These are phyloP conservation scores for Hericium erinaceus DNA, from an alignment of 768 basidiomycete species.

Conservation along the genomic window DNA sequence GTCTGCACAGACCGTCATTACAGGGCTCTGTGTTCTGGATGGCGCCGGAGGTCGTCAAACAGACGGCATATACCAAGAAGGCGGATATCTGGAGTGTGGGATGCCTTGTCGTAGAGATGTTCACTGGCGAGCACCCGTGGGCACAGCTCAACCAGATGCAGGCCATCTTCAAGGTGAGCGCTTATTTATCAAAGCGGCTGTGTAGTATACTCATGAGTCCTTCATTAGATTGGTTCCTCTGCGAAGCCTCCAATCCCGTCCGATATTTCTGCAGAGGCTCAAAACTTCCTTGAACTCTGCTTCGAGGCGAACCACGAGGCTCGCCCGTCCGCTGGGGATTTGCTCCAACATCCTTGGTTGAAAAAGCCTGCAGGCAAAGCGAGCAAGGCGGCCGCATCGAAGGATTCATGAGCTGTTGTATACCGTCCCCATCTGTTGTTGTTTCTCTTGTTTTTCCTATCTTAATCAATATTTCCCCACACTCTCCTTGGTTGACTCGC, in stretches of 20 bases:
- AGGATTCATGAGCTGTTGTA: not conserved
- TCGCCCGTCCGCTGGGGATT: constrained; percentile 69
- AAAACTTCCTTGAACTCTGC: constrained; percentile 76
- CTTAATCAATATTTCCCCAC: not conserved
- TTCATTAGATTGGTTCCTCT: constrained; percentile 75
- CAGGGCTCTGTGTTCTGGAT: constrained; percentile 99
- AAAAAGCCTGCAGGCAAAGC: constrained; percentile 10
- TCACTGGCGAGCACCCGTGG: constrained; percentile 94
- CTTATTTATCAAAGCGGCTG: constrained; percentile 1
- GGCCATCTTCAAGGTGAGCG: constrained; percentile 85
- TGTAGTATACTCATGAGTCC: not conserved
- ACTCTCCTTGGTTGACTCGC: too few species aligned
- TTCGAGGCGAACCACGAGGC: constrained; percentile 79
- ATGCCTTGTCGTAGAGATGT: constrained; percentile 92
- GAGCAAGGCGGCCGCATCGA: not conserved
- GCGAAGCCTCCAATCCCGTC: constrained; percentile 82
- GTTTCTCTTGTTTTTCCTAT: constrained; percentile 3
- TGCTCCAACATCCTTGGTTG: constrained; percentile 73
- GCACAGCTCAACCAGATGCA: constrained; percentile 98
- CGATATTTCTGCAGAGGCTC: constrained; percentile 85
- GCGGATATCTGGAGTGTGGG: constrained; percentile 98
- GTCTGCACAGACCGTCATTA: constrained; percentile 81
- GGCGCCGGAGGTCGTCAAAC: constrained; percentile 98
- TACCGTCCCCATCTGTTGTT: not conserved
- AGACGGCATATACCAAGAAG: constrained; percentile 83